Conservation (phyloP, 306 rosid species). For the Cotoneaster glaucophyllus region DNA sequence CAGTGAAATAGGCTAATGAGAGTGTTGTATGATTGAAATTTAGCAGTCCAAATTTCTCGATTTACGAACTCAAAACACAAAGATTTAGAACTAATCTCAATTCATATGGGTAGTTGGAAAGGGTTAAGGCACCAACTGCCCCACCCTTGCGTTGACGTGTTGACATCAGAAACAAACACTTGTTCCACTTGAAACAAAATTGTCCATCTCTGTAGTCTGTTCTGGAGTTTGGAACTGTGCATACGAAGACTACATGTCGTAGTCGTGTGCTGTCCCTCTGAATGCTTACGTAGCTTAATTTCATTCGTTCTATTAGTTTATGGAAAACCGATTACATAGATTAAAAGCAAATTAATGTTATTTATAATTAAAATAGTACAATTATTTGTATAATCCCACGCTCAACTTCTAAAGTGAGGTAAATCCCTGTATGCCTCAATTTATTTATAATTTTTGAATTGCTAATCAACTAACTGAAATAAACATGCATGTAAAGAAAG, state of each 20-base stretch:
- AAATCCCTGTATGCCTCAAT: not conserved
- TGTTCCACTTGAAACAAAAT: not conserved
- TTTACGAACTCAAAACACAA: too few relatives aligned
- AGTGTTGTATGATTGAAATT: too few relatives aligned
- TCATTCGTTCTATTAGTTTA: not conserved
- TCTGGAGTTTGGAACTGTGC: not conserved
- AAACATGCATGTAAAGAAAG: too few relatives aligned
- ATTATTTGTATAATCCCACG: not conserved
- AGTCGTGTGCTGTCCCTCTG: not conserved
- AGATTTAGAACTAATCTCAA: too few relatives aligned
- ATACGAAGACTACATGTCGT: not conserved
- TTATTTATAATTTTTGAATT: too few relatives aligned
- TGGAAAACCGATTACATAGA: not conserved
- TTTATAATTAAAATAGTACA: not conserved
- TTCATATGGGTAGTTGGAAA: not conserved
- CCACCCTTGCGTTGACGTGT: not conserved
- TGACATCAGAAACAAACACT: not conserved
- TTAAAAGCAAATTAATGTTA: not conserved
- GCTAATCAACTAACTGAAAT: too few relatives aligned
- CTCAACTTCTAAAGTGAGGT: not conserved
- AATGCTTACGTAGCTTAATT: not conserved
- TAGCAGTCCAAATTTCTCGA: too few relatives aligned
- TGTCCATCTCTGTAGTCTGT: not conserved
- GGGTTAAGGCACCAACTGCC: not conserved
- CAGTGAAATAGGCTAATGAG: rapidly evolving